Base-by-base conservation (phyloP, 306 rosid species). In the Cucurbita pepo region DNA sequence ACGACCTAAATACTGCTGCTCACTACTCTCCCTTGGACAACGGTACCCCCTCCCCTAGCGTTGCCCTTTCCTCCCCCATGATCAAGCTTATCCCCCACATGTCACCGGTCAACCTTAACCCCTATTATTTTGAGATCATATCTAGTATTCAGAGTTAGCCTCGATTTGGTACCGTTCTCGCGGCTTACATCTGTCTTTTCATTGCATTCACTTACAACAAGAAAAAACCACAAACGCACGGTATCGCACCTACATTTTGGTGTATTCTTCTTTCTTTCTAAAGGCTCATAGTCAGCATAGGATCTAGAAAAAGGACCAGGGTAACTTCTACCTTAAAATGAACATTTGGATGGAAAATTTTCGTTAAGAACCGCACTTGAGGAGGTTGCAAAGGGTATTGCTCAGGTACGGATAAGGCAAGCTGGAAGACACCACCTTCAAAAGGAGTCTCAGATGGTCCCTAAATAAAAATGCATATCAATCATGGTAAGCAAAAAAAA, bases 401-500 rank as follows among this genome's bases (percentile, higher is more conserved):
- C 82, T 91, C 97, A 0, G 99, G 92, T 75, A 94, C 96, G 21
- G 96, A 82, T 72, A 91, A 94, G 10, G 99, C 95, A 73, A 91
- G 97, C 88, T 91, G 99, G 82, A 91, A 94, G 44, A 94, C 83
- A 45, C 99, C 99, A 10, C 97, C 97, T 12, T 94, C 97, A 73
- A 11, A 94, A 37, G 99, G 96, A 86, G 99, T 94, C 91, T 94
- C 99, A 9, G 99, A 87, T 3, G 99, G 97, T 61, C 99, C 99
- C 97, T 94, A 65, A 61, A 81, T 21, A 43, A 14, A 14, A 4
- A 15, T 48, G 57, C 16, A 77, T 60, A 75, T 40, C 60, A 73
- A 73, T 36, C 12, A 69, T 47, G 55, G 6, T 64, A 72, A 75
- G 65, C 8, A 4, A 40, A 40, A 43, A 43, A 50, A 22, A 4